Base-by-base conservation (phyloP, 441 rosid species). In the Gossypium davidsonii region DNA sequence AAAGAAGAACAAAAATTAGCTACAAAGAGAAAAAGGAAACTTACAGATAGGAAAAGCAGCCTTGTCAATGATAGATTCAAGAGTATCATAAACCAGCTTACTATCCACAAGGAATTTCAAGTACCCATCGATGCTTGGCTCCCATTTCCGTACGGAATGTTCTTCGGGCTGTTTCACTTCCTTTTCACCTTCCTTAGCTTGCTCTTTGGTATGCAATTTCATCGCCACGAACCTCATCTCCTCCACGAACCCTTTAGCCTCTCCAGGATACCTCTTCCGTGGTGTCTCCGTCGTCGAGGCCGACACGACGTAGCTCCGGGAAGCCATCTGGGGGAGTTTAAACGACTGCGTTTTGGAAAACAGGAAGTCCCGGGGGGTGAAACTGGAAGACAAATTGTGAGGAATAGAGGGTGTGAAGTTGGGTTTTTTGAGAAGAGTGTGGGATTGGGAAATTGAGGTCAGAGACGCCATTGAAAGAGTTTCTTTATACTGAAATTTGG, bases 151-250 rank as follows among this genome's bases (percentile, higher is more conserved):
- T 4, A 90, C 81, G 5, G 91, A 68, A 73, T 74, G 74, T 79
- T 94, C 97, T 79, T 94, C 93, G 0, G 89, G 92, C 76, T 84
- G 12, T 83, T 89, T 80, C 3, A 82, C 90, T 67, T 83, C 92
- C 83, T 89, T 94, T 85, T 91, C 88, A 14, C 97, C 98, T 78
- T 89, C 98, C 70, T 82, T 89, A 0, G 97, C 88, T 73, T 94
- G 98, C 70, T 94, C 98, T 59, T 73, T 91, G 0, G 97, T 90
- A 62, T 91, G 98, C 72, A 91, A 79, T 74, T 84, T 91, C 98
- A 94, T 94, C 3, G 98, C 97, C 79, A 89, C 95, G 68, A 89
- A 90, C 79, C 95, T 89, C 96, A 94, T 91, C 91, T 91, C 98
- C 86, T 90, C 98, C 79, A 91, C 97, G 71, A 94, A 91, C 46